phyloP scores from a whole-genome alignment of 352 stramenopile species.

The Saprolegnia parasitica region DNA sequence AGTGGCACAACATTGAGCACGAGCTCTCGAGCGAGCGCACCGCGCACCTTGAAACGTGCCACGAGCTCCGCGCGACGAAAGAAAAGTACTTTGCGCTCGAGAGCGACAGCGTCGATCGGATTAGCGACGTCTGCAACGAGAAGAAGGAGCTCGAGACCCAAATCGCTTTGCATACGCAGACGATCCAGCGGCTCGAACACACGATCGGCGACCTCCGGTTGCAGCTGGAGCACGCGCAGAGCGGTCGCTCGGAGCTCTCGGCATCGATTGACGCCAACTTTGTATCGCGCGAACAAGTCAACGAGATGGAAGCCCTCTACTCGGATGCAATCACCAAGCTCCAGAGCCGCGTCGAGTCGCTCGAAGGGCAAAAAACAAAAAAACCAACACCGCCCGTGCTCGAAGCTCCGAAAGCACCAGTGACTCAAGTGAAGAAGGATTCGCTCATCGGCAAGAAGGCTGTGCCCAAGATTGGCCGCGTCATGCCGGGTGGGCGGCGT shows the following conservation, averaged over 20 bases:
- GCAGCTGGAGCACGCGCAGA: conserved; percentile 39
- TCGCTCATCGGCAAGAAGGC: conserved; percentile 28
- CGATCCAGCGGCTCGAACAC: conserved; percentile 36
- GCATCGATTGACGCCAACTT: conserved; percentile 50
- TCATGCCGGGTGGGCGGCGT: conserved; percentile 38
- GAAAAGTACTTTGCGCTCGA: conserved; percentile 60
- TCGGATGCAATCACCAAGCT: conserved; percentile 68
- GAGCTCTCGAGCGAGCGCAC: conserved; percentile 52
- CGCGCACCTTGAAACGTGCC: conserved; percentile 45
- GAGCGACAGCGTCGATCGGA: conserved; percentile 50
- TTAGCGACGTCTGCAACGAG: conserved; percentile 59
- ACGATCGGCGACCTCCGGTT: conserved; percentile 31
- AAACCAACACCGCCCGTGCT: not conserved
- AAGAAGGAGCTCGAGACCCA: conserved; percentile 47
- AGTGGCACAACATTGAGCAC: conserved; percentile 70
- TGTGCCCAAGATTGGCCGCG: conserved; percentile 51
- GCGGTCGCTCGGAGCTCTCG: conserved; percentile 36
- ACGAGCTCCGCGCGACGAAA: conserved; percentile 75
- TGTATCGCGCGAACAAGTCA: conserved; percentile 51
- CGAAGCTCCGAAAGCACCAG: not conserved
- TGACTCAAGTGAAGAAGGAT: conserved; percentile 9
- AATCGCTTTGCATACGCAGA: conserved; percentile 33
- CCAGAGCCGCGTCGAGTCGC: conserved; percentile 50
- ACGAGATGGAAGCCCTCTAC: conserved; percentile 69
- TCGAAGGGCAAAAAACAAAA: conserved; percentile 43